Percentiles rank a stretch among this genome's conserved stretches.
These are phyloP conservation scores for Fabrea salina DNA, from an alignment of 169 alveolate species.

Conservation along the genomic window DNA sequence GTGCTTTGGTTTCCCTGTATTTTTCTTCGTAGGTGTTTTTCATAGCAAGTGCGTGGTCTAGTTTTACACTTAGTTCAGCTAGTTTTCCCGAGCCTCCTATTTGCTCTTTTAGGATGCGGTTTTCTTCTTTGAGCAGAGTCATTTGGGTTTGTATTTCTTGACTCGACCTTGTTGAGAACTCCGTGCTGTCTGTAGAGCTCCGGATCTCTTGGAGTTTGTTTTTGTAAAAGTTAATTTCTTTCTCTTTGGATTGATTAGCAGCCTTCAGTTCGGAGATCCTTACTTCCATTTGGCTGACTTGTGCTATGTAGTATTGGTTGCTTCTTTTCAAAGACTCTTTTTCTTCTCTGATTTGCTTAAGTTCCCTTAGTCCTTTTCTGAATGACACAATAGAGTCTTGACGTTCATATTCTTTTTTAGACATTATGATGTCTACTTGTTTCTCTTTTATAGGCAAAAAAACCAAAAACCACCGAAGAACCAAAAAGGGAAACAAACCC, in stretches of 20 bases:
- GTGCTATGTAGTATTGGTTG: conserved; percentile 26
- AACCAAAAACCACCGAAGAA: no score
- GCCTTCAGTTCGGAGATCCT: conserved; percentile 23
- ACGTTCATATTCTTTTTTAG: no score
- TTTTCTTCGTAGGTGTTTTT: conserved; percentile 25
- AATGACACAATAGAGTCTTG: no score
- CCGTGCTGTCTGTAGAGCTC: no score
- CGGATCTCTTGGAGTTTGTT: no score
- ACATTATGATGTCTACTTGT: no score
- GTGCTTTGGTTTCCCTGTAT: conserved; percentile 13
- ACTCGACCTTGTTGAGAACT: no score
- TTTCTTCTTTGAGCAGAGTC: neutral
- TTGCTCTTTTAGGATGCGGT: neutral
- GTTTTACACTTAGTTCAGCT: neutral
- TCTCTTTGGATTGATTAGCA: neutral
- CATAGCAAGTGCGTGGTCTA: neutral
- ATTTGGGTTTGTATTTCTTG: no score
- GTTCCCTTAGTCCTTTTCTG: no score
- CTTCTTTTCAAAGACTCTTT: neutral
- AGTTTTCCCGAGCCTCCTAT: neutral
- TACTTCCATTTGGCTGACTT: conserved; percentile 12
- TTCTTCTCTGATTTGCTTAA: no score
- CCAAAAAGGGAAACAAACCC: no score
- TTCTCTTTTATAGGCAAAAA: no score
- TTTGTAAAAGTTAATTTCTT: neutral